These are phyloP conservation scores for Fusarium udum DNA, from an alignment of 2,329 filamentous ascomycete species.

Conservation along the genomic window DNA sequence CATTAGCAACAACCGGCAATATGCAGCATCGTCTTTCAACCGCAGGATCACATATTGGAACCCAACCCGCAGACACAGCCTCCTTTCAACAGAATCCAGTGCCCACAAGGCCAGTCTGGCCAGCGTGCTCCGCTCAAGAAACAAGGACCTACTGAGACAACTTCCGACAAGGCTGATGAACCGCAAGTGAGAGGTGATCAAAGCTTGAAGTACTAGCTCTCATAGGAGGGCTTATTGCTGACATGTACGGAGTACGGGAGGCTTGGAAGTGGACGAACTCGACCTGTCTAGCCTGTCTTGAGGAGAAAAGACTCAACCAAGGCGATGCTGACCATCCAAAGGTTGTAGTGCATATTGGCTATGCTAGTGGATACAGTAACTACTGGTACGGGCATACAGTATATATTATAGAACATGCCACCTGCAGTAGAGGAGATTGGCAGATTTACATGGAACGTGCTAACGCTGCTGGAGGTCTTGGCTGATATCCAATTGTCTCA, in stretches of 20 bases:
- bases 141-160: neutral
- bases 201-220: neutral
- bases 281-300: neutral
- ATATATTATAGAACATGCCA: neutral
- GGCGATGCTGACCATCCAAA: conserved; percentile 19
- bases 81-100: neutral
- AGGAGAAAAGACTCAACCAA: neutral
- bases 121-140: neutral
- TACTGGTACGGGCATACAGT: neutral
- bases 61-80: conserved; percentile 21
- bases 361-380: neutral
- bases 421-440: neutral
- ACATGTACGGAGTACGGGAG: neutral
- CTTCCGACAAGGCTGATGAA: conserved; percentile 19
- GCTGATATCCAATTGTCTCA: neutral
- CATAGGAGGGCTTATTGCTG: conserved; percentile 9
- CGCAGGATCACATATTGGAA: conserved; percentile 10
- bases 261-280: conserved; percentile 13
- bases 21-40: neutral
- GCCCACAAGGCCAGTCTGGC: neutral
- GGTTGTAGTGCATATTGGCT: neutral
- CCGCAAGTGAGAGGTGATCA: conserved; percentile 9
- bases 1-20: neutral
- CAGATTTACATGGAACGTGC: neutral
- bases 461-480: neutral